Conservation (phyloP, 768 basidiomycete genomes). For the Leccinum truebloodii region DNA sequence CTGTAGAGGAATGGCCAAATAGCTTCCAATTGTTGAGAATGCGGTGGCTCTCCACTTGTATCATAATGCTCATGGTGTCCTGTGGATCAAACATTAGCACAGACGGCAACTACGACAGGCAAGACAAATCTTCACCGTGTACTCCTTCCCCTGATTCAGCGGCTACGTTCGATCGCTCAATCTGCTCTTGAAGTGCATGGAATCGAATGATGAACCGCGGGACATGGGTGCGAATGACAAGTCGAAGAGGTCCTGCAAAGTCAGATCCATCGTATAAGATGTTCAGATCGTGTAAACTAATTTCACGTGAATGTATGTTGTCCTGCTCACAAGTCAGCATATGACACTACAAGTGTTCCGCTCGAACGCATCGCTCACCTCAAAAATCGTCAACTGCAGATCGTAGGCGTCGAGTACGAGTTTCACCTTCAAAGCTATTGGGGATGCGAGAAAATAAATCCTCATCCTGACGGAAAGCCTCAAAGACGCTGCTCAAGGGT, state of each 20-base stretch:
- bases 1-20: neutral
- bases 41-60: constrained; percentile 6
- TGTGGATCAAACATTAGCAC: constrained; percentile 9
- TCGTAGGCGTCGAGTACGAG: constrained; percentile 72
- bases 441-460: constrained; percentile 43
- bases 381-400: constrained; percentile 60
- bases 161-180: constrained; percentile 39
- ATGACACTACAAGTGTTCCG: neutral
- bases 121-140: constrained; percentile 24
- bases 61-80: constrained; percentile 17
- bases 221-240: constrained; percentile 46
- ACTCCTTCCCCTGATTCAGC: constrained; percentile 19
- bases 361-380: constrained; percentile 44
- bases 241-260: constrained; percentile 61
- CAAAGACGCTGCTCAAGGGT: constrained; percentile 67
- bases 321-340: constrained; percentile 46
- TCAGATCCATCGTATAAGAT: constrained; percentile 66
- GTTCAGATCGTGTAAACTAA: constrained; percentile 72
- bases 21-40: constrained; percentile 10
- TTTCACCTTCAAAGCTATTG: constrained; percentile 55
- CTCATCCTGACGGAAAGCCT: constrained; percentile 67
- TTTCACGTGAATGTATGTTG: constrained; percentile 65
- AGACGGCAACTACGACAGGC: neutral
- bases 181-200: constrained; percentile 59
- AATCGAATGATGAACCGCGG: constrained; percentile 72